phyloP scores from a whole-genome alignment of 108 stramenopile genomes.

The Pinguiococcus pyrenoidosus region DNA sequence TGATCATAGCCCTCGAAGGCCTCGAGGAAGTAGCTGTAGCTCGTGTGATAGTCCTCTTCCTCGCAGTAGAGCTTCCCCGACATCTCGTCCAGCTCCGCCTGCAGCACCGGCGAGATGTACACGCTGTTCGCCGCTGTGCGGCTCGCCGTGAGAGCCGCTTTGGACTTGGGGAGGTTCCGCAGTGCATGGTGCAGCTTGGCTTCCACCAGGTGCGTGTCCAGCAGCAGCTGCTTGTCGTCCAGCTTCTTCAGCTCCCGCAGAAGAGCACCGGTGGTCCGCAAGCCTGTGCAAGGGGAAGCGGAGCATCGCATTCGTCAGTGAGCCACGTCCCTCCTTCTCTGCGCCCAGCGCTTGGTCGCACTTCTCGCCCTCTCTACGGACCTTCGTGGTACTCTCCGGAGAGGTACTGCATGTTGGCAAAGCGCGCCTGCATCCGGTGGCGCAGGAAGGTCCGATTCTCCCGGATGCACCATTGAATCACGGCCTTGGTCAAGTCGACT shows the following conservation, averaged over 20 bases:
- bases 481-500: conserved; percentile 61
- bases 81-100: conserved; percentile 92
- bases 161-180: conserved; percentile 87
- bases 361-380: too few relatives aligned
- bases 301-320: too few relatives aligned
- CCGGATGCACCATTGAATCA: conserved; percentile 72
- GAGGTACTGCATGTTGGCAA: conserved; percentile 65
- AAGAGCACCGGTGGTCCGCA: too few relatives aligned
- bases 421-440: conserved; percentile 88
- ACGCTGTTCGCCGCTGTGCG: conserved; percentile 91
- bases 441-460: conserved; percentile 91
- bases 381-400: conserved; percentile 64
- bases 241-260: conserved; percentile 90
- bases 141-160: conserved; percentile 89
- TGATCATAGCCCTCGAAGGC: conserved; percentile 91
- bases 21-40: conserved; percentile 97
- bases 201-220: conserved; percentile 91
- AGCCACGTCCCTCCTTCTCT: too few relatives aligned
- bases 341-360: too few relatives aligned
- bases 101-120: conserved; percentile 76
- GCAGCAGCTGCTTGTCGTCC: conserved; percentile 96
- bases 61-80: conserved; percentile 89
- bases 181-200: conserved; percentile 77
- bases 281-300: background rate
- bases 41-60: conserved; percentile 95